Conservation (phyloP, 495 filamentous ascomycete species). For the Aspergillus diversus region DNA sequence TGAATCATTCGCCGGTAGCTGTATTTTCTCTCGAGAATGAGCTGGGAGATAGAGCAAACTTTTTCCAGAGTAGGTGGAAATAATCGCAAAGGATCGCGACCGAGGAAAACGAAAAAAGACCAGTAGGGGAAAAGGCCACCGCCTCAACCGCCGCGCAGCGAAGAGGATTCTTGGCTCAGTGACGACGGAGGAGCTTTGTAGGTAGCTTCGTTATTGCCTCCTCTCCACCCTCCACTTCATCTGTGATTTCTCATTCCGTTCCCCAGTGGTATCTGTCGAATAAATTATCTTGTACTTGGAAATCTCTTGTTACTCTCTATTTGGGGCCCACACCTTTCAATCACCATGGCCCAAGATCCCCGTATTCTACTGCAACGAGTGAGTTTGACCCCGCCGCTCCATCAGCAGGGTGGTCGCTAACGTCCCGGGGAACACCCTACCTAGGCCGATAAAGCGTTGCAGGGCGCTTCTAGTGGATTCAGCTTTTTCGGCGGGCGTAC, state of each 20-base stretch:
- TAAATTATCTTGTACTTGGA: too few species aligned
- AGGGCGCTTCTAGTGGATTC: conserved; percentile 70
- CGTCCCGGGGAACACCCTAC: conserved; percentile 20
- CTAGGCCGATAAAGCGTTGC: conserved; percentile 79
- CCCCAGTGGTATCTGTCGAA: too few species aligned
- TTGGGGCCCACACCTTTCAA: too few species aligned
- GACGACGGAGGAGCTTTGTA: neutral
- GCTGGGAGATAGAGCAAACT: too few species aligned
- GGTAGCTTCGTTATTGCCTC: neutral
- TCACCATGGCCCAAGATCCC: conserved; percentile 53
- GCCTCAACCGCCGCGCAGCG: neutral
- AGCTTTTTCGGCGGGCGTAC: conserved; percentile 76
- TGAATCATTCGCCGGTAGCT: too few species aligned
- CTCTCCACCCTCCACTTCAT: neutral
- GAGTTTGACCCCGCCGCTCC: conserved; percentile 26
- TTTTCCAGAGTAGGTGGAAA: neutral
- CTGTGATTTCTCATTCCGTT: too few species aligned
- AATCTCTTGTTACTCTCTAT: too few species aligned
- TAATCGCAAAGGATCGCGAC: neutral
- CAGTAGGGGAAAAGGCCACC: conserved; percentile 3
- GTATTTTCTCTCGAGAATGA: too few species aligned
- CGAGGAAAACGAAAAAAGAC: conserved; percentile 7
- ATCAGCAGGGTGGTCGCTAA: conserved; percentile 40
- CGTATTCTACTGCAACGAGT: conserved; percentile 63
- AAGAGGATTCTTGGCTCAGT: conserved; percentile 9